These are phyloP conservation scores for Marsdenia floribunda DNA, from an alignment of 257 asterid genomes.

Conservation along the genomic window DNA sequence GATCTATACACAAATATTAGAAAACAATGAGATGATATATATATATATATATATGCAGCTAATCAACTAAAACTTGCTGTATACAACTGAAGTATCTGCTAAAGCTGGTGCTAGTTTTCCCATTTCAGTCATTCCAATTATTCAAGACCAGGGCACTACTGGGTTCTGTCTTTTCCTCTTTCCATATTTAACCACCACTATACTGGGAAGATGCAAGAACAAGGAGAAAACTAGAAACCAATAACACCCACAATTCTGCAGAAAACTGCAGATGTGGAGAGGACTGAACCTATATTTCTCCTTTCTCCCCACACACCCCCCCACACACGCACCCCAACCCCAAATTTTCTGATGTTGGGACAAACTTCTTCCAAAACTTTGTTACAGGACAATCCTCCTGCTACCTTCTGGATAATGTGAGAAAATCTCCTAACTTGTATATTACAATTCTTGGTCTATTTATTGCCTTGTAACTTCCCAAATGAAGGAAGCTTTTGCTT, in stretches of 20 bases:
- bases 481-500: neutral
- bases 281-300: conserved; percentile 7
- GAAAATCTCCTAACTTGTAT: conserved; percentile 22
- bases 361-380: conserved; percentile 23
- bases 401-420: conserved; percentile 21
- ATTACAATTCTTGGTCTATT: conserved; percentile 29
- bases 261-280: conserved; percentile 5
- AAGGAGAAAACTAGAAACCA: neutral
- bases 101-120: conserved; percentile 4
- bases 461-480: conserved; percentile 16
- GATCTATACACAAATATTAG: conserved; percentile 36
- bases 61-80: conserved; percentile 12
- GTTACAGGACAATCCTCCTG: conserved; percentile 24
- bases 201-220: conserved; percentile 10
- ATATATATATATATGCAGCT: conserved; percentile 23
- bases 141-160: neutral
- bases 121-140: neutral
- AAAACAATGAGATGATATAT: conserved; percentile 12
- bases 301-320: too few species aligned
- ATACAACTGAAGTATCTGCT: conserved; percentile 23
- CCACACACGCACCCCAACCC: too few species aligned
- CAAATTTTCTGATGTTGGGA: conserved; percentile 14
- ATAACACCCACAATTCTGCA: conserved; percentile 11
- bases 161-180: neutral
- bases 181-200: conserved; percentile 8